A percentile compares a stretch with the other conserved stretches of the same genome.
phyloP scores from a whole-genome alignment of 208 protist species.

The Wallacemonas sp. region DNA sequence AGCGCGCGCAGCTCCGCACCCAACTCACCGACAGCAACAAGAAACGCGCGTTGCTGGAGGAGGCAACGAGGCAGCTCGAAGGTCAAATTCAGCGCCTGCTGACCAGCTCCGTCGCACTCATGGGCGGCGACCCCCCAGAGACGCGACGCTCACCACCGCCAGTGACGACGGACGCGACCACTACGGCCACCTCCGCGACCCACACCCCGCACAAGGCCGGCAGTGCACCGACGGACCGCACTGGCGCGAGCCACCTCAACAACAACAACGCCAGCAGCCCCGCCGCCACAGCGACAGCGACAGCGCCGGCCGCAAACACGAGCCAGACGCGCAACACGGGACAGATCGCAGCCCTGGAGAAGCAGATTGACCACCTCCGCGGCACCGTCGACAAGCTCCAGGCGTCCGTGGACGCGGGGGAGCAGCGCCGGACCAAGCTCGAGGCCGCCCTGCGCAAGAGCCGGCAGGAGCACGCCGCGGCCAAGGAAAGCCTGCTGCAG shows the following conservation, averaged over 20 bases:
- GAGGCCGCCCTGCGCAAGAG: slow-evolving; percentile 27
- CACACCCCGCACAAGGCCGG: neutral
- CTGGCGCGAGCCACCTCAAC: neutral
- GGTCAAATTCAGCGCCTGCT: slow-evolving; percentile 74
- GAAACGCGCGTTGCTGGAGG: slow-evolving; percentile 42
- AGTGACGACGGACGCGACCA: neutral
- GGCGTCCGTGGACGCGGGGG: neutral
- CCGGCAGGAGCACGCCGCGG: slow-evolving; percentile 39
- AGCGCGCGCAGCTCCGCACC: slow-evolving; percentile 28
- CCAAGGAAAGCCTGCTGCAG: slow-evolving; percentile 43
- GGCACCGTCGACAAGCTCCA: slow-evolving; percentile 19
- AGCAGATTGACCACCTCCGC: slow-evolving; percentile 31
- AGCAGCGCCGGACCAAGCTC: slow-evolving; percentile 26
- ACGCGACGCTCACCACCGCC: neutral
- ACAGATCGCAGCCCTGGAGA: slow-evolving; percentile 26
- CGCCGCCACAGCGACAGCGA: slow-evolving; percentile 4
- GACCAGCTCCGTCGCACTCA: slow-evolving; percentile 5
- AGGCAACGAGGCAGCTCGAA: slow-evolving; percentile 58
- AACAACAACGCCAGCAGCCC: neutral
- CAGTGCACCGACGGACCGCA: neutral
- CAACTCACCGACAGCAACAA: slow-evolving; percentile 24
- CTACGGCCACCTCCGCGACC: neutral
- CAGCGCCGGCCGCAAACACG: slow-evolving; percentile 33
- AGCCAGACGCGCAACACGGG: neutral
- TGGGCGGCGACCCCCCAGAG: neutral